phyloP scores from a whole-genome alignment of 768 basidiomycete genomes.

The Tulasnella sp. region DNA sequence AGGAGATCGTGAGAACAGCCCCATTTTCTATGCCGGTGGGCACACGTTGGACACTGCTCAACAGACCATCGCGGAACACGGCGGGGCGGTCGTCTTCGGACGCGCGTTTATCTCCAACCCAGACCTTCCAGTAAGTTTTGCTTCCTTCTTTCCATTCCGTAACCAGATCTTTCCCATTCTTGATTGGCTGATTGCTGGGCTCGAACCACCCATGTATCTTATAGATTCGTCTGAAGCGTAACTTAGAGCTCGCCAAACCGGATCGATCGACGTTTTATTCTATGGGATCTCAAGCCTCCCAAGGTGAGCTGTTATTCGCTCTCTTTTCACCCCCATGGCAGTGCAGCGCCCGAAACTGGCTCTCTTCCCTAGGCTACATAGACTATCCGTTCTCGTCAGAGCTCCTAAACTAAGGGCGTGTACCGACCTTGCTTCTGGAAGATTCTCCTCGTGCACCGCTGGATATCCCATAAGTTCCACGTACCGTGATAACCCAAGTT shows the following conservation, averaged over 20 bases:
- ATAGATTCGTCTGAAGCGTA: background rate
- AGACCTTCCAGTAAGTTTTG: background rate
- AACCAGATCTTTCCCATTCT: background rate
- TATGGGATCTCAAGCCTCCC: background rate
- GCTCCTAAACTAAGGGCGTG: too few relatives aligned
- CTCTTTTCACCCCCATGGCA: background rate
- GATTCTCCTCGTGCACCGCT: too few relatives aligned
- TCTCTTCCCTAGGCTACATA: background rate
- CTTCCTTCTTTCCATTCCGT: background rate
- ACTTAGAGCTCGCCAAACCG: background rate
- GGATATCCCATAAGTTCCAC: too few relatives aligned
- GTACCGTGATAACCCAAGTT: too few relatives aligned
- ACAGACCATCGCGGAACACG: background rate
- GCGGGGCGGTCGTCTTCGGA: background rate
- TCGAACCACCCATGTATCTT: too few relatives aligned
- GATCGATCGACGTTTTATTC: constrained; percentile 1
- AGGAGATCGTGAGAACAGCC: background rate
- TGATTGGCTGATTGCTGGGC: too few relatives aligned
- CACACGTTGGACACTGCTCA: background rate
- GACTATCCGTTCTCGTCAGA: background rate
- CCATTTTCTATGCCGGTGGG: background rate
- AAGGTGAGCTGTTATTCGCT: background rate
- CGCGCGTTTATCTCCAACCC: constrained; percentile 10
- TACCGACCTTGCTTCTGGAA: too few relatives aligned
- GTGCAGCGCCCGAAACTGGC: background rate